phyloP scores from a whole-genome alignment of 371 early-diverging fungal genomes.

The Fennellomyces sp. region DNA sequence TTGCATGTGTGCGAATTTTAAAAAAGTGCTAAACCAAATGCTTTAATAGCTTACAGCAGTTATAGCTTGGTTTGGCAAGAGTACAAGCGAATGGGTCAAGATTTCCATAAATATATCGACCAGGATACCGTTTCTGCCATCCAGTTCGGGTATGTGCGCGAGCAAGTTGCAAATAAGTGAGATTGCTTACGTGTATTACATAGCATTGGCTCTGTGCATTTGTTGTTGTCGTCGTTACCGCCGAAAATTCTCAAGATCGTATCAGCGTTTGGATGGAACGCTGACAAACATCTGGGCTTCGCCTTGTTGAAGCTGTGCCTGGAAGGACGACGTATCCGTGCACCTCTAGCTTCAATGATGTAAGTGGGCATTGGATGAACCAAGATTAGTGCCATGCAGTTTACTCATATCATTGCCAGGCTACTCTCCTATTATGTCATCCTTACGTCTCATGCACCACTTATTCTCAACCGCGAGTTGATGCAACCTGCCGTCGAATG shows the following conservation, averaged over 20 bases:
- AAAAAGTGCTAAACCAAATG: too few species aligned
- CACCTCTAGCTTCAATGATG: conserved; percentile 59
- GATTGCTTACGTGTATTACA: not conserved
- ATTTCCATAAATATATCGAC: conserved; percentile 33
- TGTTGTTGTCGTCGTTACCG: conserved; percentile 55
- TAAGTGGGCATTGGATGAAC: conserved; percentile 17
- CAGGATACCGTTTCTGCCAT: conserved; percentile 40
- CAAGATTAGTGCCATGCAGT: not conserved
- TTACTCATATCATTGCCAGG: conserved; percentile 7
- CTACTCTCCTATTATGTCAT: conserved; percentile 29
- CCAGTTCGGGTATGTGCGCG: conserved; percentile 37
- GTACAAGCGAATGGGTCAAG: conserved; percentile 45
- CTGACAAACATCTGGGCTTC: conserved; percentile 60
- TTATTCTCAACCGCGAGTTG: conserved; percentile 19
- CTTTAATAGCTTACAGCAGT: conserved; percentile 35
- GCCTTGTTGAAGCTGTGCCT: conserved; percentile 52
- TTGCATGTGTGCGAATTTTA: too few species aligned
- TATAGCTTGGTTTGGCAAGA: conserved; percentile 47
- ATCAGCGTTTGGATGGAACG: conserved; percentile 57
- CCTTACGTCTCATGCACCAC: conserved; percentile 27
- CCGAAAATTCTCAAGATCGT: conserved; percentile 56
- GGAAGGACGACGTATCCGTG: conserved; percentile 53
- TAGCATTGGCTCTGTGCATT: conserved; percentile 60
- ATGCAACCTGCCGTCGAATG: conserved; percentile 50
- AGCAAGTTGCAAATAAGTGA: not conserved